A percentile compares a stretch with the other conserved stretches of the same genome.
phyloP scores from a whole-genome alignment of 139 green algal genomes.

The Chlorella sp. region DNA sequence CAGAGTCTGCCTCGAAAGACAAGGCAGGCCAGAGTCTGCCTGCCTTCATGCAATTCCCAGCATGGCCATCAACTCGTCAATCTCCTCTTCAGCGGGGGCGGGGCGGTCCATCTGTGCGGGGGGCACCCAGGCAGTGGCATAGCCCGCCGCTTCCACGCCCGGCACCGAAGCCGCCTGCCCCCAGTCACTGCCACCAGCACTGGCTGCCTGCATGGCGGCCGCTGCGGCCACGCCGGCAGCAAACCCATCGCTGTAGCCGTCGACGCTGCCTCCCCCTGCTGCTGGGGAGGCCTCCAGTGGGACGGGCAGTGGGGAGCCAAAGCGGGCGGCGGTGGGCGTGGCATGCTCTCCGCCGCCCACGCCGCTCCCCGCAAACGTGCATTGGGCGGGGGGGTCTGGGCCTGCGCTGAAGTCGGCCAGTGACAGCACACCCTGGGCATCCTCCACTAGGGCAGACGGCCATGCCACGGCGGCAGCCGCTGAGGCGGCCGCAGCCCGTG shows the following conservation, averaged over 20 bases:
- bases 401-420: constrained; percentile 26
- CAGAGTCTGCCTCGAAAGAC: background rate
- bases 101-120: background rate
- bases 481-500: background rate
- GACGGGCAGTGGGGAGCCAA: background rate
- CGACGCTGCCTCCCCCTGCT: background rate
- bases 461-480: background rate
- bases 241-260: background rate
- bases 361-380: background rate
- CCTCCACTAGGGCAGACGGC: background rate
- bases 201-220: background rate
- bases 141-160: background rate
- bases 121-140: background rate
- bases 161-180: background rate
- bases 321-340: background rate
- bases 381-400: background rate
- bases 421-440: background rate
- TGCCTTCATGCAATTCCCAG: constrained; percentile 22
- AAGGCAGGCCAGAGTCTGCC: background rate
- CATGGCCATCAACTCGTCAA: constrained; percentile 7
- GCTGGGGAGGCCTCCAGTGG: background rate
- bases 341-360: background rate
- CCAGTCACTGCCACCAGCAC: background rate
- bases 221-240: constrained; percentile 1
- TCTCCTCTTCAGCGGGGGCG: background rate